Base-by-base conservation (phyloP, 179 eudicot genomes). In the Actinidia chinensis region DNA sequence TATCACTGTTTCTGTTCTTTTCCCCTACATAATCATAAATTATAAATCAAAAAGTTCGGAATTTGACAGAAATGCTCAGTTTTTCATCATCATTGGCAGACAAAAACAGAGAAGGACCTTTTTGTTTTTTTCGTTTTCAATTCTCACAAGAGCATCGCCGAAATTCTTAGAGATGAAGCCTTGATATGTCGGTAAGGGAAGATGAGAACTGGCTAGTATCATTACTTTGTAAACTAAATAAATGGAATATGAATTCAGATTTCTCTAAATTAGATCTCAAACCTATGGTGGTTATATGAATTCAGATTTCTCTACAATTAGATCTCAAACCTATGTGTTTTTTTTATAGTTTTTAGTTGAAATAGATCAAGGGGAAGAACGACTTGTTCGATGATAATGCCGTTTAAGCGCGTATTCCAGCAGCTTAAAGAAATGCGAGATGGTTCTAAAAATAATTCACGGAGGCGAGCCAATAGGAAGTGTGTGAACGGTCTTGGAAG, bases 401-500 rank as follows among this genome's bases (percentile, higher is more conserved):
- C 71, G 40, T 75, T 86, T 51, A 79, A 75, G 58, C 13, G 79
- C 52, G 51, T 86, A 48, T 25, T 80, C 46, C 28, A 77, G 50
- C 79, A 79, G 63, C 71, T 81, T 20, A 82, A 65, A 40, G 78
- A 74, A 74, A 76, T 55, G 42, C 65, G 68, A 55, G 77, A 74
- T 44, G 81, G 81, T 42, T 52, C 17, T 42, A 80, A 76, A 56
- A 77, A 20, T 67, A 79, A 77, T 22, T 63, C 51, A 22, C 76
- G 79, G 68, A 76, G 65, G 48, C 36, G 48, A 73, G 71, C 65
- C 1, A 76, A 85, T 44, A 72, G 76, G 74, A 81, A 81, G 65
- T 64, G 68, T 60, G 66, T 77, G 81, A 50, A 23, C 65, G 81
- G 76, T 47, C 67, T 71, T 61, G 80, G 82, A 55, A 78, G 78